Conservation (phyloP, 2,329 filamentous ascomycete species). For the Exophiala lecanii-corni region DNA sequence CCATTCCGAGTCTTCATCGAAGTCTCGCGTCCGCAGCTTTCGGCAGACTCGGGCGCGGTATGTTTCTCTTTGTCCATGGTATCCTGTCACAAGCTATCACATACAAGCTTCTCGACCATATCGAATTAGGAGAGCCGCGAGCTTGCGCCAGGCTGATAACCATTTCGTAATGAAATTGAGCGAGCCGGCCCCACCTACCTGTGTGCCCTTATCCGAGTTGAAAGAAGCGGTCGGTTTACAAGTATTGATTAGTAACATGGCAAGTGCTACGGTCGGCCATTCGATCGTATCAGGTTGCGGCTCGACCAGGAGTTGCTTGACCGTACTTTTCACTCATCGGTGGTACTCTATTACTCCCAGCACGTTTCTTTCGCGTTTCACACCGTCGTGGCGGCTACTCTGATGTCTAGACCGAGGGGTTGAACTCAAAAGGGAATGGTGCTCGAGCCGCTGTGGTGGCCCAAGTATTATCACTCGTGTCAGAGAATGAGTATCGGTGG, state of each 20-base stretch:
- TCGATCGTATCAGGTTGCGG: background rate
- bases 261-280: background rate
- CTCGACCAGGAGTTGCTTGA: background rate
- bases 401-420: no score
- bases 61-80: background rate
- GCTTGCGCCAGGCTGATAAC: slow-evolving; percentile 19
- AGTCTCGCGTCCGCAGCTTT: background rate
- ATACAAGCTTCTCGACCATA: background rate
- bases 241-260: background rate
- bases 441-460: no score
- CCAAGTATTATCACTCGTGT: no score
- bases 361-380: no score
- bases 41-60: background rate
- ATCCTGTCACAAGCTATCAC: background rate
- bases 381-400: no score
- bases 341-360: no score
- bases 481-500: no score
- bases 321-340: background rate
- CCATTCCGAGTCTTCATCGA: background rate
- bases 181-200: background rate
- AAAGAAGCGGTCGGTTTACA: background rate
- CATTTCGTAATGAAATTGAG: background rate
- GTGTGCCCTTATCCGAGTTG: background rate
- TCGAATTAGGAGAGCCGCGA: background rate
- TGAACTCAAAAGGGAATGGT: no score